Evolutionary conservation across 1,284 basidiomycete genomes (phyloP), one percentile per base, ranked within the genome.

Genomic region (Pseudozyma hubeiensis): DNA sequence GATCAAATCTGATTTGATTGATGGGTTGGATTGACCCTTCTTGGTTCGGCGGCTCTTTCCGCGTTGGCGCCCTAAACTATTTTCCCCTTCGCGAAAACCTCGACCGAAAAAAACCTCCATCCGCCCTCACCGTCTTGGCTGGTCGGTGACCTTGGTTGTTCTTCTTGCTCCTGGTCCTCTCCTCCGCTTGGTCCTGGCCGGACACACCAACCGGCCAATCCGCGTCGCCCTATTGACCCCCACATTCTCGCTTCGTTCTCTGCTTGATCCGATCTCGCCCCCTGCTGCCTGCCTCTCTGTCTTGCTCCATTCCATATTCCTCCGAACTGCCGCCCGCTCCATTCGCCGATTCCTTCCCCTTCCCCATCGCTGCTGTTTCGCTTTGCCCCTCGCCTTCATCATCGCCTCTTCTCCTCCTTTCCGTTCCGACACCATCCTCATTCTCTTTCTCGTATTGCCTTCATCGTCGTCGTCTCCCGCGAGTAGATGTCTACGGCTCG

Each of bases 401-500:
- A 17, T 14, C 33, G 24, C 30, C 44, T 19, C 24, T 31, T 8
- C 29, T 14, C 8, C 35, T 1, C 8, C 35, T 14, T 10, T 9
- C 14, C 35, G 35, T 37, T 14, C 14, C 35, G 14, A 10, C 35
- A 37, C 35, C 14, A 9, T 10, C 8, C 35, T 14, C 9, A 5
- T 14, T 37, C 35, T 9, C 14, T 37, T 37, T 37, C 14, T 37
- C 14, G 40, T 34, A 17, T 34, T n/a, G 17, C 41, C 52, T 33
- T 37, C 63, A 30, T 29, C 50, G 30, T 19, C 31, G 16, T 54
- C 33, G 17, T 41, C 16, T 16, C 11, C 29, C 47, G 13, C 64
- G 46, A 66, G 69, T 72, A 72, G 69, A 72, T 72, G 69, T 72
- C 64, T 33, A 51, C 64, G 44, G 69, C 56, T 50, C 69, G 69